Base-by-base conservation (phyloP, 2,329 filamentous ascomycete genomes). In the Verticillium dahliae region DNA sequence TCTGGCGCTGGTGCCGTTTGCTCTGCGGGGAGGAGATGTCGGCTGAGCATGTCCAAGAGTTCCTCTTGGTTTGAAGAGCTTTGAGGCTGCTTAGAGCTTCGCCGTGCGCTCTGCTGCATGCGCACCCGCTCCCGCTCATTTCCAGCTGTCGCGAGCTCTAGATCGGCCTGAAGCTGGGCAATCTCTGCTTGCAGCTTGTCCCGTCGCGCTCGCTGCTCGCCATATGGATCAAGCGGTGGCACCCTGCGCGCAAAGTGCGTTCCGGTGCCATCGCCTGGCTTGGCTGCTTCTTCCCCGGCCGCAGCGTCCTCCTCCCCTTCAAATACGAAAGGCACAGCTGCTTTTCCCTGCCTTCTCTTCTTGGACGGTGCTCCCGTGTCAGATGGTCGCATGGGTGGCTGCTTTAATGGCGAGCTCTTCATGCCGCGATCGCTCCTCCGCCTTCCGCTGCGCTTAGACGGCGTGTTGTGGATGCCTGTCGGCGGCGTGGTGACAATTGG, bases 391-490 rank as follows among this genome's bases (percentile, higher is more conserved):
- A 75, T 66, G 1, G 76, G 74, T 0, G 74, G 74, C 7, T 78
- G 76, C 58, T 83, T 84, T 2, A 82, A 68, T 1, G 82, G 82
- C 1, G 84, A 85, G 62, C 75, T 78, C 61, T 77, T 81, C 56
- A 77, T 69, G 1, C 69, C 70, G 60, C 71, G 76, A 62, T 60
- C 56, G 34, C 67, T 66, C 18, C 74, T 77, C 66, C 80, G 76
- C 67, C 77, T 78, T 2, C 76, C 75, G 37, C 45, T 52, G 7
- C 76, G 74, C 62, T 78, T 82, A 27, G 81, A 83, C 0, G 85
- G 84, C 14, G 83, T 85, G 58, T 81, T 80, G 62, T 87, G 85
- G 34, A 88, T 88, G 1, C 85, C 86, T 22, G 75, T 71, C 1
- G 85, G 83, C 7, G 83, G 83, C 3, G 82, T 82, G 54, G 79